Percentiles rank a stretch among this genome's conserved stretches.
Conservation (phyloP, 306 rosid species). For the Cicer bijugum region DNA sequence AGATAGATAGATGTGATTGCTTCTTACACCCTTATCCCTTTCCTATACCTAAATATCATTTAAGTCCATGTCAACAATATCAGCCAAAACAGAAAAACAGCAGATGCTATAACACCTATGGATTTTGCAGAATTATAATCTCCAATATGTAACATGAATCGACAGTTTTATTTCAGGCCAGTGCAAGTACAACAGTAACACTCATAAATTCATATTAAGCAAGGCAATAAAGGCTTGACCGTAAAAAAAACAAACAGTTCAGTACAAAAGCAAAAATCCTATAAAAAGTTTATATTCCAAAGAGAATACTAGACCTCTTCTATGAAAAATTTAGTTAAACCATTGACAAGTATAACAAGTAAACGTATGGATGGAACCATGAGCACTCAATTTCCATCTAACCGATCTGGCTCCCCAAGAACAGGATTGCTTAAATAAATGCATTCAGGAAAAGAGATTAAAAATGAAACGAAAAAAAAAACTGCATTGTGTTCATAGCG, state of each 20-base stretch:
- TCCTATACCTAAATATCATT: too few species aligned
- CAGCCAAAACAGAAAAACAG: not conserved
- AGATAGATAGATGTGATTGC: not conserved
- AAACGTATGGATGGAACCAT: not conserved
- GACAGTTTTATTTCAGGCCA: conserved; percentile 25
- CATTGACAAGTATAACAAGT: conserved; percentile 16
- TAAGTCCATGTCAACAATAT: not conserved
- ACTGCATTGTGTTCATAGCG: conserved; percentile 15
- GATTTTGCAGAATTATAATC: not conserved
- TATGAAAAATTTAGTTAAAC: conserved; percentile 20
- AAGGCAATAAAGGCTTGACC: not conserved
- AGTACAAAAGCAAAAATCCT: conserved; percentile 16
- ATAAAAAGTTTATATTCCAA: conserved; percentile 31
- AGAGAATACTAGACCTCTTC: conserved; percentile 11
- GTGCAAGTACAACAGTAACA: not conserved
- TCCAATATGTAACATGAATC: conserved; percentile 18
- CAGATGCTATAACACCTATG: not conserved
- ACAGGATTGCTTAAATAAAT: not conserved
- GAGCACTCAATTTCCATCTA: conserved; percentile 19
- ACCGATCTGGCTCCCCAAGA: not conserved
- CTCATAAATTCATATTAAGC: conserved; percentile 1
- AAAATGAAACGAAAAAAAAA: conserved; percentile 4
- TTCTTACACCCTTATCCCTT: not conserved
- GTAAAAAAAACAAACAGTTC: conserved; percentile 14
- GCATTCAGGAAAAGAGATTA: conserved; percentile 1